phyloP scores from a whole-genome alignment of 768 basidiomycete species.

The Suillus plorans region DNA sequence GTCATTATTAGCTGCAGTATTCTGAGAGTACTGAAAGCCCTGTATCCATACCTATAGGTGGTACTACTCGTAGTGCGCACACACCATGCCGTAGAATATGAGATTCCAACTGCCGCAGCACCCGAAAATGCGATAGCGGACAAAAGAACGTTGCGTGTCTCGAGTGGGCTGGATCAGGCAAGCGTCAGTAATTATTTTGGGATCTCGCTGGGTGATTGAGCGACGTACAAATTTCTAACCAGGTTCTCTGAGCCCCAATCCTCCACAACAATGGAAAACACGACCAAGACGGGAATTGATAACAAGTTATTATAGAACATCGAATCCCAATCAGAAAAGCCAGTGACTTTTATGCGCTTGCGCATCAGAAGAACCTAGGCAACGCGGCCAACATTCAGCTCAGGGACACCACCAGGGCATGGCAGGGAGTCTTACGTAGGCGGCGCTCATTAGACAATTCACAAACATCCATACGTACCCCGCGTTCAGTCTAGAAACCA shows the following conservation, averaged over 20 bases:
- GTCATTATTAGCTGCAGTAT: conserved; percentile 8
- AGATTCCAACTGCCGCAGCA: conserved; percentile 96
- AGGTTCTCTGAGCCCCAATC: conserved; percentile 86
- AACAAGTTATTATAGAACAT: conserved; percentile 99
- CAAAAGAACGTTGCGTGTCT: conserved; percentile 75
- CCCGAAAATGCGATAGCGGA: conserved; percentile 94
- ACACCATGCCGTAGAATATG: conserved; percentile 99
- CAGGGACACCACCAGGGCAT: background rate
- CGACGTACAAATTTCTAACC: conserved; percentile 82
- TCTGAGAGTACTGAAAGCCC: background rate
- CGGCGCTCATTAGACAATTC: conserved; percentile 88
- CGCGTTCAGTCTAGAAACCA: conserved; percentile 57
- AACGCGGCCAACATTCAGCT: conserved; percentile 6
- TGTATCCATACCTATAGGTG: conserved; percentile 78
- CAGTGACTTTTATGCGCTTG: conserved; percentile 91
- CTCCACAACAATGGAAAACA: conserved; percentile 83
- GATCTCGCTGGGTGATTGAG: background rate
- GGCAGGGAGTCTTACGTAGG: conserved; percentile 62
- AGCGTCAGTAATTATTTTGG: conserved; percentile 1
- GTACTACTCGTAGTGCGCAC: conserved; percentile 94
- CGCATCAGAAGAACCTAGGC: conserved; percentile 90
- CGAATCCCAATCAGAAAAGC: conserved; percentile 97
- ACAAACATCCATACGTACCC: conserved; percentile 97
- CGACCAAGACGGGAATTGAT: conserved; percentile 84
- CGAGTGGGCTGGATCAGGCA: conserved; percentile 62